Conservation (phyloP, 2,329 filamentous ascomycete species). For the Myotisia sp. region DNA sequence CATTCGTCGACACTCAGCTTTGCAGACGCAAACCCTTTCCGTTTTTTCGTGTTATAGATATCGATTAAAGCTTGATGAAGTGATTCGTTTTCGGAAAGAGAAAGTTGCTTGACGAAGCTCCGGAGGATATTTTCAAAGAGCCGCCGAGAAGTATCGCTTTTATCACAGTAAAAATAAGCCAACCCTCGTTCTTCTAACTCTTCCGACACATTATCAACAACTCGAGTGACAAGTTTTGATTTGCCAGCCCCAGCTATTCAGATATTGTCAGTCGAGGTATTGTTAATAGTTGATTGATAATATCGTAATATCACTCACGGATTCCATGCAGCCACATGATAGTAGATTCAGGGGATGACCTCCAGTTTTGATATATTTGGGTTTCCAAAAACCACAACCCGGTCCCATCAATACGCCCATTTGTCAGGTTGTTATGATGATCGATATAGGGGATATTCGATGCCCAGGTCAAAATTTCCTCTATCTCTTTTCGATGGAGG, state of each 20-base stretch:
- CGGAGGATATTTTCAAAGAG: slow-evolving; percentile 5
- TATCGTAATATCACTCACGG: slow-evolving; percentile 12
- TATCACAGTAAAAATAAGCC: slow-evolving; percentile 11
- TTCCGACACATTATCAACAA: slow-evolving; percentile 6
- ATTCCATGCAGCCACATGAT: slow-evolving; percentile 16
- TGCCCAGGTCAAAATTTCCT: slow-evolving; percentile 16
- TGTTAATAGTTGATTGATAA: neutral
- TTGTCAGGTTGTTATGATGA: slow-evolving; percentile 11
- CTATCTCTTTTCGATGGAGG: slow-evolving; percentile 7
- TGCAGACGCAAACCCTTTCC: slow-evolving; percentile 2
- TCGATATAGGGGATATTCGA: slow-evolving; percentile 13
- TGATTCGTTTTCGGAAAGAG: neutral
- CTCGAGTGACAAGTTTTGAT: slow-evolving; percentile 9
- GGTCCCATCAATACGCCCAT: slow-evolving; percentile 10
- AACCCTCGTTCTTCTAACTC: neutral
- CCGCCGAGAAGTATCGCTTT: slow-evolving; percentile 5
- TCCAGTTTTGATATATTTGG: slow-evolving; percentile 12
- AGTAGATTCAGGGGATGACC: slow-evolving; percentile 10
- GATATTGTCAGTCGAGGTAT: neutral
- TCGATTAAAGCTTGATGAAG: slow-evolving; percentile 3
- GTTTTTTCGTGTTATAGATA: slow-evolving; percentile 5
- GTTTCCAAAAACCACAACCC: slow-evolving; percentile 14
- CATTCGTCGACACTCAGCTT: slow-evolving; percentile 5
- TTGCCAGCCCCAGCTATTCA: slow-evolving; percentile 11
- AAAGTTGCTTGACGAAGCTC: slow-evolving; percentile 10